Conservation (phyloP, 1,139 yeast species). For the Candida mesenterica region DNA sequence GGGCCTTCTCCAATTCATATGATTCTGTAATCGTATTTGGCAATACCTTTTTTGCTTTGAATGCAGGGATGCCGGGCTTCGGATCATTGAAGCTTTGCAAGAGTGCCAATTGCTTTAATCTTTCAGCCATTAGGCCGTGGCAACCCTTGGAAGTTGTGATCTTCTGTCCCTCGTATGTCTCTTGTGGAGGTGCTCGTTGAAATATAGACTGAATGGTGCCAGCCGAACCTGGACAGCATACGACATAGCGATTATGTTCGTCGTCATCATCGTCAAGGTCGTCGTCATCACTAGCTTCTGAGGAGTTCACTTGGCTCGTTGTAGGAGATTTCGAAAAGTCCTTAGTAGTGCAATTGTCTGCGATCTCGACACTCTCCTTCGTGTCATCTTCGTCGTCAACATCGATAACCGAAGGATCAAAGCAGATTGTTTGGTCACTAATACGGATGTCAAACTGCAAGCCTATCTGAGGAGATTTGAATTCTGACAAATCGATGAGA, state of each 20-base stretch:
- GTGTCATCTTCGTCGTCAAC: slow-evolving; percentile 3
- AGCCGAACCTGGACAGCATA: slow-evolving; percentile 13
- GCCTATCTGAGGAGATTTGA: slow-evolving; percentile 25
- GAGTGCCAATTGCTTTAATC: slow-evolving; percentile 5
- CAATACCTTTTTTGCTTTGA: background rate
- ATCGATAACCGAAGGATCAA: slow-evolving; percentile 10
- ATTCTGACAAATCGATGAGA: slow-evolving; percentile 22
- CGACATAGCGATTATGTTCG: slow-evolving; percentile 1
- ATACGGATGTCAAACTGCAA: slow-evolving; percentile 21
- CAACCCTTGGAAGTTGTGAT: slow-evolving; percentile 9
- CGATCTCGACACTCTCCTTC: background rate
- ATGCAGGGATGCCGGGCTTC: background rate
- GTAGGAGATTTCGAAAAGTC: background rate
- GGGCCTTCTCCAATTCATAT: slow-evolving; percentile 1
- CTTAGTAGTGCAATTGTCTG: background rate
- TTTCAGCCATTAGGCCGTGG: slow-evolving; percentile 10
- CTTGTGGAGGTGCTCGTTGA: background rate
- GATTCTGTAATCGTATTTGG: background rate
- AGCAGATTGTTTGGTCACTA: slow-evolving; percentile 10
- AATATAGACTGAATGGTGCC: slow-evolving; percentile 6
- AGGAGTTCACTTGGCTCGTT: background rate
- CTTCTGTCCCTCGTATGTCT: too few relatives aligned
- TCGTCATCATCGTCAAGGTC: slow-evolving; percentile 12
- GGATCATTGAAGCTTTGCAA: background rate
- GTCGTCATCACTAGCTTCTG: slow-evolving; percentile 5